These are phyloP conservation scores for Anthostomella pinea DNA, from an alignment of 2,329 filamentous ascomycete species.

Conservation along the genomic window DNA sequence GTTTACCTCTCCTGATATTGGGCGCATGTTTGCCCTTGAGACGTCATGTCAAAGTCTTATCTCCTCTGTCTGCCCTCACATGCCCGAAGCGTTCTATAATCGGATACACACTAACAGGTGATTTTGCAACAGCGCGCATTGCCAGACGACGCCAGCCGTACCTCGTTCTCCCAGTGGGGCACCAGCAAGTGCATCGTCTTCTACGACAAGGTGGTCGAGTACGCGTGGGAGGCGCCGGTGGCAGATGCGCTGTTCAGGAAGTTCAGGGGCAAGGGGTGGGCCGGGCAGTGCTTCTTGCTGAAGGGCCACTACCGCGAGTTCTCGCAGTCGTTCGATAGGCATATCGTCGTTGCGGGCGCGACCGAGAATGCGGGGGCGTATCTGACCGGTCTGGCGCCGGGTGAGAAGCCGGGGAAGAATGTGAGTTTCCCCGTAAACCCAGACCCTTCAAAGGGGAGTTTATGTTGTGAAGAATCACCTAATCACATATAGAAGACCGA, in stretches of 20 bases:
- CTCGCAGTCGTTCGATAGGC: conserved; percentile 49
- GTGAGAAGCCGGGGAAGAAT: conserved; percentile 32
- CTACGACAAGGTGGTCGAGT: conserved; percentile 50
- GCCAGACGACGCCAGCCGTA: conserved; percentile 45
- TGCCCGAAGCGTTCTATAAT: no score
- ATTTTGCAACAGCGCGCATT: no score
- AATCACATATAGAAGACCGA: conserved; percentile 18
- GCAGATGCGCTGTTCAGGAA: conserved; percentile 45
- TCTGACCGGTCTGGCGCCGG: conserved; percentile 37
- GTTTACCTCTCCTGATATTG: no score
- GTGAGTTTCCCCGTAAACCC: conserved; percentile 23
- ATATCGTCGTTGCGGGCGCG: conserved; percentile 45
- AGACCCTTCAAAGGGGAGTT: background rate
- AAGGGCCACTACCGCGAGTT: conserved; percentile 57
- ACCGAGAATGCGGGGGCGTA: conserved; percentile 40
- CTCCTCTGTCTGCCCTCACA: no score
- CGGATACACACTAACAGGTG: no score
- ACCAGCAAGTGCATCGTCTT: conserved; percentile 49
- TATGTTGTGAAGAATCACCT: background rate
- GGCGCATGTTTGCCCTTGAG: no score
- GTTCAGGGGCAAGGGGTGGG: conserved; percentile 47
- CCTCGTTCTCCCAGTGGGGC: conserved; percentile 45
- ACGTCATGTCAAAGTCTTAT: no score
- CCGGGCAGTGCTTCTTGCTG: conserved; percentile 50
- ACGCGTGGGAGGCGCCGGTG: conserved; percentile 48